Conservation (phyloP, 495 filamentous ascomycete genomes). For the Pseudevernia furfuracea region DNA sequence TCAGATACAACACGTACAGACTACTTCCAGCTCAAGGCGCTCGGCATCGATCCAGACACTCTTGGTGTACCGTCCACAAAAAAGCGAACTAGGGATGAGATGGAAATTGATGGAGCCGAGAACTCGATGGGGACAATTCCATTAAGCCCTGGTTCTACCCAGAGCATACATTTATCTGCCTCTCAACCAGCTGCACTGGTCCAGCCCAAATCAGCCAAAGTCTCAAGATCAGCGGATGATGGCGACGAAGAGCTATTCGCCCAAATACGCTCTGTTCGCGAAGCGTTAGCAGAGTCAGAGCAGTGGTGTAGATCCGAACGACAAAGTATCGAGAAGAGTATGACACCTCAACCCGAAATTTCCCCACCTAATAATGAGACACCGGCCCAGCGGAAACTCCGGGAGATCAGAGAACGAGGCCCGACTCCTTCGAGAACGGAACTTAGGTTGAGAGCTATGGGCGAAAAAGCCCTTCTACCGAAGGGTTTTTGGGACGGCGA, state of each 20-base stretch:
- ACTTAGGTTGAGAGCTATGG: conserved; percentile 18
- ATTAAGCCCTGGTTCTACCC: background rate
- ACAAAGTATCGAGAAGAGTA: conserved; percentile 19
- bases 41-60: conserved; percentile 28
- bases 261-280: conserved; percentile 23
- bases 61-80: conserved; percentile 20
- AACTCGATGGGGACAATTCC: background rate
- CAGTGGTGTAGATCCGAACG: conserved; percentile 26
- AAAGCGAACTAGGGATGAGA: conserved; percentile 14
- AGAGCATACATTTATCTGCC: background rate
- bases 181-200: background rate
- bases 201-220: background rate
- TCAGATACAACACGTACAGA: conserved; percentile 24
- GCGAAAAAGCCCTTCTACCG: conserved; percentile 18
- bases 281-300: conserved; percentile 24
- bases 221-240: background rate
- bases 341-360: conserved; percentile 12
- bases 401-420: conserved; percentile 17
- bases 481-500: conserved; percentile 18
- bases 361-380: conserved; percentile 13
- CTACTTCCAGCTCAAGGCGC: conserved; percentile 28
- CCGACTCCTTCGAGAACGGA: conserved; percentile 25
- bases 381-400: conserved; percentile 14
- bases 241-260: conserved; percentile 27
- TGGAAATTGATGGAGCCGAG: conserved; percentile 10